Conservation (phyloP, 768 basidiomycete genomes). For the Pholiota molesta region DNA sequence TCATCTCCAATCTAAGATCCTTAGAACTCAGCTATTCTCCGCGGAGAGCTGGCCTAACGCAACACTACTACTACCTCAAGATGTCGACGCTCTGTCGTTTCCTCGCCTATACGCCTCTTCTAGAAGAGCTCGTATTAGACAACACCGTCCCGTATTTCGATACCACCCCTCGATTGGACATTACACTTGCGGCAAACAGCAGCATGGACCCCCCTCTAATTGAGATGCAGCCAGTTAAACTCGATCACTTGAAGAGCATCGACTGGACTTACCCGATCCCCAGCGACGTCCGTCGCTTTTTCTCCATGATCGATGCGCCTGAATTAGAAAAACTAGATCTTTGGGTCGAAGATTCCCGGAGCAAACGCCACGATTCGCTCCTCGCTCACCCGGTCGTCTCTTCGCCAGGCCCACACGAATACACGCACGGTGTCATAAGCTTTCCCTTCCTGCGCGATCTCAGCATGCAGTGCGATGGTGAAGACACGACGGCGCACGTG, state of each 20-base stretch:
- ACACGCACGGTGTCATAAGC: conserved; percentile 21
- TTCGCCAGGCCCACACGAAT: conserved; percentile 13
- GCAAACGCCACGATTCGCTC: conserved; percentile 17
- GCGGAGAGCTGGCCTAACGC: conserved; percentile 19
- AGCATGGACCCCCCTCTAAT: conserved; percentile 8
- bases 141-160: conserved; percentile 46
- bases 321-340: conserved; percentile 47
- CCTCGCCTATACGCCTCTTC: conserved; percentile 37
- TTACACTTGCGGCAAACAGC: conserved; percentile 1
- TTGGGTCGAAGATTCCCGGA: conserved; percentile 36
- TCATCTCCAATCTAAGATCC: conserved; percentile 40
- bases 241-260: conserved; percentile 43
- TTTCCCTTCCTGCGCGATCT: conserved; percentile 43
- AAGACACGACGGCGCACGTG: conserved; percentile 39
- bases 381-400: conserved; percentile 12
- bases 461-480: conserved; percentile 42
- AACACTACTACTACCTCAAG: conserved; percentile 34
- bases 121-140: conserved; percentile 45
- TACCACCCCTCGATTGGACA: conserved; percentile 14
- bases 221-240: conserved; percentile 31
- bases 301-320: conserved; percentile 44
- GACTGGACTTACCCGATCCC: conserved; percentile 51
- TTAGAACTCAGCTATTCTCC: conserved; percentile 46
- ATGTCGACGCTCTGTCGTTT: conserved; percentile 43
- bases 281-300: conserved; percentile 43